Evolutionary conservation across 2,329 filamentous ascomycete species (phyloP), one percentile per base, ranked within the genome.

Genomic region (Cercospora citrullina): DNA sequence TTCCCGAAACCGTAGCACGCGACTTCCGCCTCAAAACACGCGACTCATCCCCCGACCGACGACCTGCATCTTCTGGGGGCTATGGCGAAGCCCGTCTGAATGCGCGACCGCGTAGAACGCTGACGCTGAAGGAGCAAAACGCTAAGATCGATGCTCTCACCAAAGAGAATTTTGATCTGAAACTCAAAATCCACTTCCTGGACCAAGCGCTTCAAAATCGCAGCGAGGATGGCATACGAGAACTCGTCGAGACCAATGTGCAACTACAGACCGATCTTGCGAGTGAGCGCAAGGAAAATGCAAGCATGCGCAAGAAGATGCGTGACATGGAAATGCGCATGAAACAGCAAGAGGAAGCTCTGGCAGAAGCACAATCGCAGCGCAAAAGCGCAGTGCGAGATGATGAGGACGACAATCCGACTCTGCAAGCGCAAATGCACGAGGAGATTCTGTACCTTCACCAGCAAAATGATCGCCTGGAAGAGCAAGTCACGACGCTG

Each of bases 111-210:
- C 75, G 76, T 68, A 76, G 74, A 66, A 76, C 75, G 48, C 76
- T 99, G 80, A 98, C 95, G 0, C 83, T 99, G 48, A 98, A 97
- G 79, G 95, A 99, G 80, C 95, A 99, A 80, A 97, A 94, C 77
- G 96, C 91, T 80, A 98, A 94, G 14, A 97, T 99, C 71, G 95
- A 99, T 79, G 89, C 94, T 68, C 85, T 98, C 2, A 96, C 93
- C 68, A 99, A 99, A 81, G 95, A 99, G 79, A 99, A 99, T 72
- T 99, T 98, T 77, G 94, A 97, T 78, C 83, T 98, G 65, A 97
- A 98, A 80, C 89, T 98, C 80, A 96, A 97, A 78, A 95, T 98
- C 72, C 96, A 97, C 85, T 99, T 97, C 77, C 86, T 99, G 60
- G 96, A 94, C 75, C 92, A 98, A 79, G 91, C 94, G 1, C 83